Evolutionary conservation across 192 early-diverging fungal species (phyloP).

Genomic region (Physocladia obscura): DNA sequence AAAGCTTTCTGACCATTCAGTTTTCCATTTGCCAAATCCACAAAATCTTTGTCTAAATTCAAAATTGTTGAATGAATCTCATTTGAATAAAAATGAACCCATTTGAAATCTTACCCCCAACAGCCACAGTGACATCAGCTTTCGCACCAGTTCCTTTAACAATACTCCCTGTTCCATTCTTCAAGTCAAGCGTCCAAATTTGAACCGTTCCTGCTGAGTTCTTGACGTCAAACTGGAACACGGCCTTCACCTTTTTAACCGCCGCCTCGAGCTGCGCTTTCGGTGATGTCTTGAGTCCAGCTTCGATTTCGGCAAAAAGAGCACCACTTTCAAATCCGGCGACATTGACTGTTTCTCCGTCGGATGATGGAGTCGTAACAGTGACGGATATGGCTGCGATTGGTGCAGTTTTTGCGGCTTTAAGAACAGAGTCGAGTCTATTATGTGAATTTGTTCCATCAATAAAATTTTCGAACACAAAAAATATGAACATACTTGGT

Average conservation of each 20-base stretch:
- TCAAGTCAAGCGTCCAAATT: conserved; percentile 85
- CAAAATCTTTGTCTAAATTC: conserved; percentile 71
- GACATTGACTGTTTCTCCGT: conserved; percentile 43
- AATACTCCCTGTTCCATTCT: conserved; percentile 67
- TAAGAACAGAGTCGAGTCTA: conserved; percentile 39
- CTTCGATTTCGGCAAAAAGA: conserved; percentile 71
- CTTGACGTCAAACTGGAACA: conserved; percentile 86
- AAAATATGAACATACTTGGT: not conserved
- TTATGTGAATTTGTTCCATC: too few species aligned
- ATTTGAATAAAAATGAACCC: not conserved
- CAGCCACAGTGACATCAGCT: conserved; percentile 70
- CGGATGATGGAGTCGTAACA: conserved; percentile 32
- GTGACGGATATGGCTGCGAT: conserved; percentile 30
- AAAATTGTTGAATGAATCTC: not conserved
- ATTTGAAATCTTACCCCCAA: conserved; percentile 37
- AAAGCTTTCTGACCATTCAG: conserved; percentile 88
- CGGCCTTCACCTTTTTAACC: conserved; percentile 76
- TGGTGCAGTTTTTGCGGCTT: conserved; percentile 32
- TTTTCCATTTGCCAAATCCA: conserved; percentile 80
- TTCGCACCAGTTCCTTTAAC: conserved; percentile 56
- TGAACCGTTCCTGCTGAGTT: conserved; percentile 67
- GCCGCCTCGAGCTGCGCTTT: conserved; percentile 61
- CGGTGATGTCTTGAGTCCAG: conserved; percentile 56
- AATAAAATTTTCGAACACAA: not conserved
- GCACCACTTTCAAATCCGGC: conserved; percentile 74